These are phyloP conservation scores for Leccinum olivaceopallidum DNA, from an alignment of 768 basidiomycete species.

Conservation along the genomic window DNA sequence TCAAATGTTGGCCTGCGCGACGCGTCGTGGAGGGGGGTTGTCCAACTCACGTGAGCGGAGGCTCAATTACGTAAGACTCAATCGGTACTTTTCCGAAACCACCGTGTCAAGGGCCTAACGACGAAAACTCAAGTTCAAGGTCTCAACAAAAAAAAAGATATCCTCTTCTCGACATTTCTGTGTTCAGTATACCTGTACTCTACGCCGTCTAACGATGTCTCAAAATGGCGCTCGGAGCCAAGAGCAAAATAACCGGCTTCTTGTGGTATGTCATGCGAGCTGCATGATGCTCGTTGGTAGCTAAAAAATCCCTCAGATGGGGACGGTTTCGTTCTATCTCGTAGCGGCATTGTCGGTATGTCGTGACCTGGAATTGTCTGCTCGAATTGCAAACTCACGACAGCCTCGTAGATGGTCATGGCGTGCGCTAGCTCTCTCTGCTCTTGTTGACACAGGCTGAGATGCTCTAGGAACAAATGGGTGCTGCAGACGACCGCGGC, in stretches of 20 bases:
- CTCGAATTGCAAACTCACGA: constrained; percentile 4
- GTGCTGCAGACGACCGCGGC: constrained; percentile 72
- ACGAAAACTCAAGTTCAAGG: background rate
- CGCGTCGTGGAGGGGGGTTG: background rate
- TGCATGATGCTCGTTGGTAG: background rate
- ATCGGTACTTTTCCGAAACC: background rate
- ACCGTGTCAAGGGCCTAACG: background rate
- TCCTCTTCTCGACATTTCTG: background rate
- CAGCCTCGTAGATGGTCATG: constrained; percentile 74
- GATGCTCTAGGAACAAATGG: constrained; percentile 77
- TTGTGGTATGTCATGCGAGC: constrained; percentile 29
- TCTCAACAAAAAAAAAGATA: background rate
- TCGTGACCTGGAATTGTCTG: constrained; percentile 17
- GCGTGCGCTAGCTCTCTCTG: constrained; percentile 51
- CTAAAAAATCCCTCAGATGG: constrained; percentile 45
- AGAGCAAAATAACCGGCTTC: constrained; percentile 33
- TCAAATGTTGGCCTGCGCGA: constrained; percentile 5
- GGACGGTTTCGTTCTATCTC: constrained; percentile 82
- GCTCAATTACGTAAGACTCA: background rate
- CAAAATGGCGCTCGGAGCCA: constrained; percentile 30
- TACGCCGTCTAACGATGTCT: constrained; percentile 18
- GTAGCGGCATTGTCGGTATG: constrained; percentile 85
- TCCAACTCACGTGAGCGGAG: constrained; percentile 22
- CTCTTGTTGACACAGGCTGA: constrained; percentile 19
- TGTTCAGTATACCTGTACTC: background rate